These are phyloP conservation scores for Pinus tabuliformis DNA, from an alignment of 75 land plant species.

Conservation along the genomic window DNA sequence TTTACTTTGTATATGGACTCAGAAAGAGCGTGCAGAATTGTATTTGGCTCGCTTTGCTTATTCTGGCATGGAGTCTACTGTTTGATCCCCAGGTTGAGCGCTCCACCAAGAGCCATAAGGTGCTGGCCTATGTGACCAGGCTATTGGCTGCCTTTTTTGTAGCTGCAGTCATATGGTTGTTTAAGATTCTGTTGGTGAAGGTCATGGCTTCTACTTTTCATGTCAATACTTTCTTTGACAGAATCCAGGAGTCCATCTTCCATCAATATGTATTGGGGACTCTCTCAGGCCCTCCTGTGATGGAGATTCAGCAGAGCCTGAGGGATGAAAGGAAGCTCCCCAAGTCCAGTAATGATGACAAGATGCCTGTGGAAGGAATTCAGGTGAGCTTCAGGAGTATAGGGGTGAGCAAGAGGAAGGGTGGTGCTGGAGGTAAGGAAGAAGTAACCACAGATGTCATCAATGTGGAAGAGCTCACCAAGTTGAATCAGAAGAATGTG, in stretches of 20 bases:
- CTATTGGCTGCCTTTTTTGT: slow-evolving; percentile 45
- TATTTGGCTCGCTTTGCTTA: slow-evolving; percentile 74
- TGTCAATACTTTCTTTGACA: slow-evolving; percentile 75
- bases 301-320: slow-evolving; percentile 37
- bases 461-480: slow-evolving; percentile 67
- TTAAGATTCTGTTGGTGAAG: slow-evolving; percentile 69
- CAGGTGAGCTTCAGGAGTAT: slow-evolving; percentile 9
- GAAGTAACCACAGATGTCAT: slow-evolving; percentile 25
- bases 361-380: background rate
- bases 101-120: slow-evolving; percentile 19
- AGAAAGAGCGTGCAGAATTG: slow-evolving; percentile 70
- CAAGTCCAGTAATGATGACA: slow-evolving; percentile 1
- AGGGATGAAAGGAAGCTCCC: slow-evolving; percentile 3
- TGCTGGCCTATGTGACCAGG: slow-evolving; percentile 52
- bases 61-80: slow-evolving; percentile 57
- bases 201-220: slow-evolving; percentile 77
- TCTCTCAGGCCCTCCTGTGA: slow-evolving; percentile 73
- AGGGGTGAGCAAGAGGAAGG: slow-evolving; percentile 5
- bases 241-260: slow-evolving; percentile 82
- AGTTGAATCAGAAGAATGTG: slow-evolving; percentile 71
- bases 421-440: slow-evolving; percentile 20
- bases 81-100: slow-evolving; percentile 42
- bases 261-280: slow-evolving; percentile 76
- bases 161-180: slow-evolving; percentile 56
- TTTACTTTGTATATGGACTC: slow-evolving; percentile 75